Evolutionary conservation across 2,329 filamentous ascomycete genomes (phyloP).

Genomic region (Venturia effusa): DNA sequence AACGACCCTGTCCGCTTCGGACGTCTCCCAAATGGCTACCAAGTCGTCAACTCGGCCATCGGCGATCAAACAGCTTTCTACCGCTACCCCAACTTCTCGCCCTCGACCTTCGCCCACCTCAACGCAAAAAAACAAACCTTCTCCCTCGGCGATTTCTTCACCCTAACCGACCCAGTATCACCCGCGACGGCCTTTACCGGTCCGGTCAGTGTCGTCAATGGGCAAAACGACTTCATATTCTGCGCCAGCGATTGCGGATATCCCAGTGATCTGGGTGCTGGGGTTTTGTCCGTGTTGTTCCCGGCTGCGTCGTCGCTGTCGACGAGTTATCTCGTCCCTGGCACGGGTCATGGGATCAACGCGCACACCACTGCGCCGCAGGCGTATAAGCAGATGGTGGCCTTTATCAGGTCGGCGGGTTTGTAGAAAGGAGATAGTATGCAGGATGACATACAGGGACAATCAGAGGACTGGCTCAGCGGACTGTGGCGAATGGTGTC

Average conservation of each 20-base stretch:
- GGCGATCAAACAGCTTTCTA: slow-evolving; percentile 2
- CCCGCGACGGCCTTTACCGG: slow-evolving; percentile 1
- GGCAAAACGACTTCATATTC: slow-evolving; percentile 6
- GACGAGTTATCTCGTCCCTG: slow-evolving; percentile 4
- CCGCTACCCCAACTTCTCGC: background rate
- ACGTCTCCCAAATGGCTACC: background rate
- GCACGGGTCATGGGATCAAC: slow-evolving; percentile 9
- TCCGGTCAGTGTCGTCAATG: slow-evolving; percentile 8
- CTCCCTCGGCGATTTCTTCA: slow-evolving; percentile 4
- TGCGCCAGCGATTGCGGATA: slow-evolving; percentile 8
- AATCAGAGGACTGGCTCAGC: no score
- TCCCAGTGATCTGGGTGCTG: background rate
- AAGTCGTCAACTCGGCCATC: background rate
- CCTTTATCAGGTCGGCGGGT: background rate
- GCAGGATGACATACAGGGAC: no score
- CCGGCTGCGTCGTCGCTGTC: background rate
- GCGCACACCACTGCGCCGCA: slow-evolving; percentile 1
- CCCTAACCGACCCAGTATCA: background rate
- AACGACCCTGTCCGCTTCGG: background rate
- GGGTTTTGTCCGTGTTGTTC: background rate
- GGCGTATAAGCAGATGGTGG: slow-evolving; percentile 4
- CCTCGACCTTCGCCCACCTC: background rate
- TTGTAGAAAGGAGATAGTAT: no score
- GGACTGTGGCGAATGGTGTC: no score
- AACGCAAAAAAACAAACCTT: slow-evolving; percentile 1